Percentiles rank a stretch among this genome's conserved stretches.
Conservation (phyloP, 2,329 filamentous ascomycete genomes). For the Hymenotorrendiella dingleyae region DNA sequence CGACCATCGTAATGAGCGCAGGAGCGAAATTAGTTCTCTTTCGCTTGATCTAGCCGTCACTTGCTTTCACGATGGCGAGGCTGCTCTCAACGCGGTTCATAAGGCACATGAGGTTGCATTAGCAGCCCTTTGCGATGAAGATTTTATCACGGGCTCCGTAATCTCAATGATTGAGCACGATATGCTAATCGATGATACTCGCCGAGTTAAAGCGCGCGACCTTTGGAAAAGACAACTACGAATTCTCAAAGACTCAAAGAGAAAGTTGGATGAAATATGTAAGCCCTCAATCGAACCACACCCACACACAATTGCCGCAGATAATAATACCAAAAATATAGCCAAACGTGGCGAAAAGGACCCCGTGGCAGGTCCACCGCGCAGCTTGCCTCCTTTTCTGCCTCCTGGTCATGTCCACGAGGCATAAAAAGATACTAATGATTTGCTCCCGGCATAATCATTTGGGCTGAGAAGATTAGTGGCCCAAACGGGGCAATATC, state of each 20-base stretch:
- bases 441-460: too few relatives aligned
- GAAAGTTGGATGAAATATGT: too few relatives aligned
- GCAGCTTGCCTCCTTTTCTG: too few relatives aligned
- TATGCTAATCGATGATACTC: slow-evolving; percentile 7
- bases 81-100: slow-evolving; percentile 23
- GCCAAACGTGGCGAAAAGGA: too few relatives aligned
- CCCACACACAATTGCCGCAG: too few relatives aligned
- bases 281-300: too few relatives aligned
- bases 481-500: too few relatives aligned
- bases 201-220: neutral
- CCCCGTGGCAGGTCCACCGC: too few relatives aligned
- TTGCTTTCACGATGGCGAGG: slow-evolving; percentile 30
- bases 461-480: too few relatives aligned
- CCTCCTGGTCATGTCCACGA: too few relatives aligned
- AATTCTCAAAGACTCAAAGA: neutral
- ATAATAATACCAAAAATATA: too few relatives aligned
- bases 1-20: slow-evolving; percentile 22
- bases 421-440: too few relatives aligned
- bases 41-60: slow-evolving; percentile 12
- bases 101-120: slow-evolving; percentile 16
- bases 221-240: neutral
- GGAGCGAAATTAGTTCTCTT: slow-evolving; percentile 11
- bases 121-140: slow-evolving; percentile 6
- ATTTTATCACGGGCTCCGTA: slow-evolving; percentile 12
- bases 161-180: slow-evolving; percentile 8